phyloP scores from a whole-genome alignment of 2,329 filamentous ascomycete genomes.

The Thielaviopsis punctulata region DNA sequence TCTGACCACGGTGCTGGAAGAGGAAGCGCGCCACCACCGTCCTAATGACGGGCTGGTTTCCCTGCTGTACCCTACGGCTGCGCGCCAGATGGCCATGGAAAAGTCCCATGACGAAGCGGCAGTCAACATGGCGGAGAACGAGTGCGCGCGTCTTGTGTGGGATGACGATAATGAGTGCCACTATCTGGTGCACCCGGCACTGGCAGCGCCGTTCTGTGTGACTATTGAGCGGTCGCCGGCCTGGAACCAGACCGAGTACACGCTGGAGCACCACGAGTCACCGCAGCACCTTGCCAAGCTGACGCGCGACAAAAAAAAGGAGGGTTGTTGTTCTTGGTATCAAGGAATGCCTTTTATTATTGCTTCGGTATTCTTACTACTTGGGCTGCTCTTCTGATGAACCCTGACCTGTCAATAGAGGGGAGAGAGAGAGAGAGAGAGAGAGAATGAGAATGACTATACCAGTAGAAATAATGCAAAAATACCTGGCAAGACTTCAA shows the following conservation, averaged over 20 bases:
- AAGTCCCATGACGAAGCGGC: constrained; percentile 32
- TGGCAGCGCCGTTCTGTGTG: constrained; percentile 46
- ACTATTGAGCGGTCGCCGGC: constrained; percentile 39
- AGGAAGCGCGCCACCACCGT: constrained; percentile 32
- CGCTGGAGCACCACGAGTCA: constrained; percentile 46
- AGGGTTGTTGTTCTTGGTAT: no score
- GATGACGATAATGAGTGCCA: constrained; percentile 41
- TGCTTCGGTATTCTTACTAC: no score
- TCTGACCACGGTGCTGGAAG: constrained; percentile 40
- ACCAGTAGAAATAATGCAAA: no score
- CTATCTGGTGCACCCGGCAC: constrained; percentile 45
- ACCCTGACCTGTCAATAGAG: no score
- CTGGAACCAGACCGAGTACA: constrained; percentile 45
- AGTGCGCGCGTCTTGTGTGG: constrained; percentile 57
- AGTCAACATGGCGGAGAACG: constrained; percentile 45
- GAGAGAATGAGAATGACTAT: no score
- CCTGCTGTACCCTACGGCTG: constrained; percentile 48
- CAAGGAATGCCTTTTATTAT: no score
- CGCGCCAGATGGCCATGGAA: constrained; percentile 45
- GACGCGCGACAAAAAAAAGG: constrained; percentile 41
- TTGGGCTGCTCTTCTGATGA: no score
- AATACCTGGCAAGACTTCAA: no score
- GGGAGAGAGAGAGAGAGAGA: no score
- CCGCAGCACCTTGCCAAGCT: constrained; percentile 43
- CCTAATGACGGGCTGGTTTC: constrained; percentile 49